These are phyloP conservation scores for Yarrowia porcina DNA, from an alignment of 805 yeast species.

Conservation along the genomic window DNA sequence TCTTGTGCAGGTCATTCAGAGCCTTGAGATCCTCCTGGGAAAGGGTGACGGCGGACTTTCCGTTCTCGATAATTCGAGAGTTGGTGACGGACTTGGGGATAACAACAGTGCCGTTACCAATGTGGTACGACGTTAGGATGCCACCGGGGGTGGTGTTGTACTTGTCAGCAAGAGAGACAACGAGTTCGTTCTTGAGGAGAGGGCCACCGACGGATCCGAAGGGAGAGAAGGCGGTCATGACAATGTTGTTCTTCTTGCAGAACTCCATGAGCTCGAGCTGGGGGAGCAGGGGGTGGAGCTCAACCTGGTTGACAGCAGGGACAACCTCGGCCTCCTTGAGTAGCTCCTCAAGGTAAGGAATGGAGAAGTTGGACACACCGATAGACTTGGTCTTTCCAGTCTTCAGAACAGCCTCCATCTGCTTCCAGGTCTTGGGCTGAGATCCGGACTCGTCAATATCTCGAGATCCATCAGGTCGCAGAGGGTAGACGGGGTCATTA, in stretches of 20 bases:
- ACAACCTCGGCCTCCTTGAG: constrained; percentile 47
- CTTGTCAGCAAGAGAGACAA: constrained; percentile 54
- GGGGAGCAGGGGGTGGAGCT: constrained; percentile 69
- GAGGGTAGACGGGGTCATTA: constrained; percentile 37
- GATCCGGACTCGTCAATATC: constrained; percentile 37
- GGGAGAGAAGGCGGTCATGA: constrained; percentile 74
- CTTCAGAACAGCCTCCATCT: constrained; percentile 56
- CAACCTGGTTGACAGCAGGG: constrained; percentile 76
- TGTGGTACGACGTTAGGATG: constrained; percentile 62
- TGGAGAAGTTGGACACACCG: constrained; percentile 75
- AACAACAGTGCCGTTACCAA: constrained; percentile 56
- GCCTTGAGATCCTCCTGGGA: constrained; percentile 44
- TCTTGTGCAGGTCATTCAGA: constrained; percentile 37
- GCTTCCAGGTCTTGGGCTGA: constrained; percentile 57
- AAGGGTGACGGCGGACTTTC: constrained; percentile 42
- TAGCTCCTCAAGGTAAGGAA: constrained; percentile 50
- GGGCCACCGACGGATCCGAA: constrained; percentile 67
- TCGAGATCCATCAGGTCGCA: constrained; percentile 41
- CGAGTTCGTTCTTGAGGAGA: constrained; percentile 49
- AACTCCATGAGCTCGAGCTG: constrained; percentile 57
- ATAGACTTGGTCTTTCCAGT: constrained; percentile 51
- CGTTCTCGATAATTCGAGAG: constrained; percentile 52
- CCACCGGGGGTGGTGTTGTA: constrained; percentile 53
- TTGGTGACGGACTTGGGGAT: constrained; percentile 70
- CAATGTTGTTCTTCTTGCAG: constrained; percentile 51